Base-by-base conservation (phyloP, 2,329 filamentous ascomycete species). In the Curvularia hawaiiensis region DNA sequence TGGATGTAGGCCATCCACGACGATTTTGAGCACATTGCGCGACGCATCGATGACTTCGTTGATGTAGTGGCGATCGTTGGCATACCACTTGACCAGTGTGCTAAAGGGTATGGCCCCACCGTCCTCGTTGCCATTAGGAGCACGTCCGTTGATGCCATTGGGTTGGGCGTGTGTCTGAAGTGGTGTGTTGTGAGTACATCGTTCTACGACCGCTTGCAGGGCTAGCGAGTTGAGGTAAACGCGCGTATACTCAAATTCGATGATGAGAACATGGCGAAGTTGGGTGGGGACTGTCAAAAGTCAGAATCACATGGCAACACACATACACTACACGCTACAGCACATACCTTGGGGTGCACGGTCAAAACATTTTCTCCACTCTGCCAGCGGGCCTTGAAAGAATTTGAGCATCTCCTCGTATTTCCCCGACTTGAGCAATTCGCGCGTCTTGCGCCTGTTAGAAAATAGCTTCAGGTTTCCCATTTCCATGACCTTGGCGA, bases 211-310 rank as follows among this genome's bases (percentile, higher is more conserved):
- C 22, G 95, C 95, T 78, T 99, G 95, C 2, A 99, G 81, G 2
- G 93, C 93, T 2, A 99, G 82, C 0, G 93, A 97, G 75, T 98
- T 97, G 79, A 97, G 85, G 72, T 98, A 98, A 50, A 97, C 90
- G 69, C 94, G 87, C 26, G 94, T 92, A 73, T 97, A 97, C 71
- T 98, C 92, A 71, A 95, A 97, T 79, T 99, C 95, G 64, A 98
- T 97, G 8, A 87, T 89, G 30, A 99, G 82, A 57, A 98, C 93
- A 72, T 92, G 87, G 45, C 83, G 81, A 78, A 88, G 85, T 55
- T 84, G 79, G 16, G 81, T 79, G 1, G 83, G 80, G 30, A 88
- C 84, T 82, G 63, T 54, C 16, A 26, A 41, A 6, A 39, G 54
- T 76, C 65, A 77, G 30, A 47, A 38, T 38, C 14, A 52, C 47